Base-by-base conservation (phyloP, 805 yeast genomes). In the Pichia thaimueangensis region DNA sequence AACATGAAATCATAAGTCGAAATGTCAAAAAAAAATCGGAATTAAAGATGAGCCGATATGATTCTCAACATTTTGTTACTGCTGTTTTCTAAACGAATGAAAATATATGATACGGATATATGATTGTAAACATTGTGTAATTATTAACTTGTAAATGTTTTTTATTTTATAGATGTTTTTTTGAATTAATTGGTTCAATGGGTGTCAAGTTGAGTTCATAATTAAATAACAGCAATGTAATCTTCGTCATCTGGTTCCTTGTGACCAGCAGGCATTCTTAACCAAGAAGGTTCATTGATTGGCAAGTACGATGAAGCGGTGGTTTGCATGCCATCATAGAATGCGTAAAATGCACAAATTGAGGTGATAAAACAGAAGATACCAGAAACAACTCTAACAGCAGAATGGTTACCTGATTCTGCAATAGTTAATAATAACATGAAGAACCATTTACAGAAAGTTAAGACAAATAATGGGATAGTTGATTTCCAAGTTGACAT, bases 401-500 rank as follows among this genome's bases (percentile, higher is more conserved):
- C 58, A 7, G 41, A 2, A 32, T 57, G 59, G 17, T 60, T 64
- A 21, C 68, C 63, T 42, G 71, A 68, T 36, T 64, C 57, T 16
- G 64, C 67, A 35, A 67, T 70, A 28, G 71, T 67, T 48, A 68
- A 59, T 32, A 67, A 48, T 41, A 70, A 53, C 54, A 66, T 68
- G 42, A 70, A 71, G 53, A 68, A 57, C 56, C 67, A 65, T 44
- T 69, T 63, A 43, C 59, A 60, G 50, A 67, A 55, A 35, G 71
- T 67, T 35, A 69, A 58, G 5, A 47, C 53, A 45, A 63, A 56
- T 44, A 70, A 58, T 33, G 67, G 62, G 13, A 67, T 42, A 3
- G 76, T 70, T 6, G 75, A 63, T 51, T 70, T 74, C 46, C 68
- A 58, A 2, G 76, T 70, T 29, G 63, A 59, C 28, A 63, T 36